Base-by-base conservation (phyloP, 768 basidiomycete species). In the Rhodotorula diobovata region DNA sequence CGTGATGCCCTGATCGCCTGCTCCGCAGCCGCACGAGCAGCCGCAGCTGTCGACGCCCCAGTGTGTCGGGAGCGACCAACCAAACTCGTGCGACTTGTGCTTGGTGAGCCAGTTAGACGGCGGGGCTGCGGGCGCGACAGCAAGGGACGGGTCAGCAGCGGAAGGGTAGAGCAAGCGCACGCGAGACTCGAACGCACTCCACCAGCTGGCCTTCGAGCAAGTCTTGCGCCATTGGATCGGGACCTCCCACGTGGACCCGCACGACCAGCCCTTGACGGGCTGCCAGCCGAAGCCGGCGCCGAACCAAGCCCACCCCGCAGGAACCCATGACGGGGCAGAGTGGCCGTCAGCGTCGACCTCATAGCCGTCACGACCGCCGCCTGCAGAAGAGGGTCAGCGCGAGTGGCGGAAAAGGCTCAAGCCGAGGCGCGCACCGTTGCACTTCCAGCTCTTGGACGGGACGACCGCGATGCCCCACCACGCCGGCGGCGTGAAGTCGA, bases 281-380 rank as follows among this genome's bases (percentile, higher is more conserved):
- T 20, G 41, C 69, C 64, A 70, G 23, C 69, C 69, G 30, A 25
- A 5, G 20, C 14, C 2, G 15, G n/a, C 32, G 50, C 69, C 69
- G 60, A 70, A 70, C 59, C 59, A 70, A 25, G 61, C 53, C 63
- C 63, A 70, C 10, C 63, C 53, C 28, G 41, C 2, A 1, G 63
- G 55, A 2, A 6, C 21, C 43, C 41, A 25, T 1, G 35, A 53
- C 2, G 63, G 55, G 16, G 15, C 8, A 21, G 30, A 21, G n/a
- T 45, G 23, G 7, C 55, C 63, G 41, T 46, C 7, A 23, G n/a
- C n/a, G 55, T 65, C 54, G 63, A 56, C 11, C 23, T 2, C 0
- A 39, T 20, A 46, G 39, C 63, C 63, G 63, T 64, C 63, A 1
- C 32, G 28, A 30, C 63, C 63, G 54, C 30, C 4, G 32, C 63